Evolutionary conservation across 257 asterid genomes (phyloP), one percentile per base, ranked within the genome.

Genomic region (Ajuga chamaepitys): DNA sequence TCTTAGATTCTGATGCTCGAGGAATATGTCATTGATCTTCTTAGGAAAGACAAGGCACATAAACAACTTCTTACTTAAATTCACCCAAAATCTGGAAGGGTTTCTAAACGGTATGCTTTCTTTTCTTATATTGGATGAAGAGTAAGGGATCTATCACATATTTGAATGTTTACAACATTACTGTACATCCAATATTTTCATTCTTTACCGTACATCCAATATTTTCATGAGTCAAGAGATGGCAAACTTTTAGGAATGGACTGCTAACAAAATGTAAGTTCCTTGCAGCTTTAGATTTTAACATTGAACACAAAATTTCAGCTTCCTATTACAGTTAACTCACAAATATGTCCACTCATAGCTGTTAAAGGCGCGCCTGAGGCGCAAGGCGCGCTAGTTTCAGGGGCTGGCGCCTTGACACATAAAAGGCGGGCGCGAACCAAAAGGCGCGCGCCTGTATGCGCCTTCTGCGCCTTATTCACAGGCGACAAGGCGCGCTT

Each of bases 201-300:
- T n/a, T n/a, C n/a, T n/a, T 30, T 30, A 30, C 37, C 7, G 37
- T 30, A 30, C 37, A 30, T 30, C 37, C 5, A 30, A 1, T 30
- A 4, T 30, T 1, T 30, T 30, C 54, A 58, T 22, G 41, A 70
- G 32, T 26, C 58, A 44, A 20, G 32, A 35, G 42, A 38, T 18
- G 52, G 17, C 12, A 61, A 57, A 65, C 37, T 40, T 67, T 64
- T 52, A 62, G 25, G 4, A 58, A 38, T 30, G 17, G 62, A 34
- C 21, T 14, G 59, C 52, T 48, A 1, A 9, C 1, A 30, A 12
- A 17, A 38, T 9, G 12, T 18, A 21, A 14, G 20, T 67, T 64
- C 48, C 47, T 56, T 45, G 51, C 60, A 68, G 48, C 66, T 25
- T 41, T 51, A 38, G 17, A 35, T 32, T 58, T 51, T 22, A 72